Evolutionary conservation across 768 basidiomycete genomes (phyloP), one percentile per base, ranked within the genome.

Genomic region (Crucibulum laeve): DNA sequence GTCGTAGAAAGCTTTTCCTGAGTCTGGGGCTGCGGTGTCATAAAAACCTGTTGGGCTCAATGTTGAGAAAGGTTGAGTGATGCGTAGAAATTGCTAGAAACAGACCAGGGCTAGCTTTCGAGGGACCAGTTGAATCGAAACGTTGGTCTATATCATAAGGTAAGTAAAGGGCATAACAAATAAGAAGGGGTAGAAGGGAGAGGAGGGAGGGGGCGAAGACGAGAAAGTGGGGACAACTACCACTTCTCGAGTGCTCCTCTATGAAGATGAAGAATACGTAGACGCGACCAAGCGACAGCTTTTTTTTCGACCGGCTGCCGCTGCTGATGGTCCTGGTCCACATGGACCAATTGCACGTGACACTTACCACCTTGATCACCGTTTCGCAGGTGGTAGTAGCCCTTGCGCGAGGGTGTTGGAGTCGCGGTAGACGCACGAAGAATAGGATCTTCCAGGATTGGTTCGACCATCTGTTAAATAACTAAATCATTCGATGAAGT

Each of bases 101-200:
- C 55, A 32, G 46, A 61, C 61, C 53, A 48, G 51, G 43, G 35
- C 42, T 53, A 40, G 46, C 46, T 25, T 37, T 30, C 28, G 55
- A 42, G 6, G 28, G 14, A 35, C n/a, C 33, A 32, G 45, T 43
- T 39, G 25, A 45, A 23, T 48, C 42, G 25, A 40, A 40, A 22
- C 33, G 25, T 15, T 36, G 39, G 32, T 56, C 59, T 64, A 59
- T 32, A 51, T 50, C 50, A 55, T 56, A 54, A 57, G 47, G 39
- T 58, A 52, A 60, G 53, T 39, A 52, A 50, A 34, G 23, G 40
- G 41, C 55, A 54, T 57, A 45, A 48, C 47, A 40, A 48, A 53
- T 17, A 40, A 46, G 34, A 36, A 49, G 22, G 11, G n/a, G 24
- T 15, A 35, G 39, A 43, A 25, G 13, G 39, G 32, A 44, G 24